phyloP scores from a whole-genome alignment of 1,139 yeast genomes.

The Debaryomyces udenii region DNA sequence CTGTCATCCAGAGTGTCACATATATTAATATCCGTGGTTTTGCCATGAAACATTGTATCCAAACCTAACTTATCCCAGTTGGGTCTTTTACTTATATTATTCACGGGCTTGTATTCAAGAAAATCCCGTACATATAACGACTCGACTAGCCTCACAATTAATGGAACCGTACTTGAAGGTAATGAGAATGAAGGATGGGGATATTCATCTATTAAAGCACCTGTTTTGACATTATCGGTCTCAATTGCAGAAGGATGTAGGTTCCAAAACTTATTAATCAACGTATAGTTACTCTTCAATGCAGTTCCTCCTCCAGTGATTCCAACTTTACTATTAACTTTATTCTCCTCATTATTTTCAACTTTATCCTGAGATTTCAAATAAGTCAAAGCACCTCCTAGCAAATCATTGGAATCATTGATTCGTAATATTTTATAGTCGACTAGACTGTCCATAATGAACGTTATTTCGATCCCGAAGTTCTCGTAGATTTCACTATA shows the following conservation, averaged over 20 bases:
- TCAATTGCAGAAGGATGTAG: constrained; percentile 42
- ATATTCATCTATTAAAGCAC: constrained; percentile 28
- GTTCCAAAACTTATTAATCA: constrained; percentile 49
- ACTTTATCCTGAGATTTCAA: constrained; percentile 12
- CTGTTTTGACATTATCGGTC: constrained; percentile 13
- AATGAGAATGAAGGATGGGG: constrained; percentile 53
- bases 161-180: constrained; percentile 57
- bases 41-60: constrained; percentile 44
- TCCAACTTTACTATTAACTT: constrained; percentile 25
- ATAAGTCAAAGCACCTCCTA: constrained; percentile 33
- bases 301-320: constrained; percentile 37
- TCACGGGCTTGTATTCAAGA: constrained; percentile 44
- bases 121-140: constrained; percentile 53
- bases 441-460: constrained; percentile 31
- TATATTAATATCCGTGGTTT: constrained; percentile 38
- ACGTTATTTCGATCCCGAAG: constrained; percentile 57
- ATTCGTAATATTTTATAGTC: constrained; percentile 29
- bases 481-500: constrained; percentile 54
- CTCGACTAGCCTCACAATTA: constrained; percentile 51
- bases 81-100: constrained; percentile 41
- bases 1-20: constrained; percentile 31
- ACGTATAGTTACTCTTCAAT: constrained; percentile 38
- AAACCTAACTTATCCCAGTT: constrained; percentile 49
- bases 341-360: constrained; percentile 16
- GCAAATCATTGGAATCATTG: constrained; percentile 31